Percentiles rank a stretch among this genome's conserved stretches.
These are phyloP conservation scores for Capronia epimyces DNA, from an alignment of 2,329 filamentous ascomycete genomes.

Conservation along the genomic window DNA sequence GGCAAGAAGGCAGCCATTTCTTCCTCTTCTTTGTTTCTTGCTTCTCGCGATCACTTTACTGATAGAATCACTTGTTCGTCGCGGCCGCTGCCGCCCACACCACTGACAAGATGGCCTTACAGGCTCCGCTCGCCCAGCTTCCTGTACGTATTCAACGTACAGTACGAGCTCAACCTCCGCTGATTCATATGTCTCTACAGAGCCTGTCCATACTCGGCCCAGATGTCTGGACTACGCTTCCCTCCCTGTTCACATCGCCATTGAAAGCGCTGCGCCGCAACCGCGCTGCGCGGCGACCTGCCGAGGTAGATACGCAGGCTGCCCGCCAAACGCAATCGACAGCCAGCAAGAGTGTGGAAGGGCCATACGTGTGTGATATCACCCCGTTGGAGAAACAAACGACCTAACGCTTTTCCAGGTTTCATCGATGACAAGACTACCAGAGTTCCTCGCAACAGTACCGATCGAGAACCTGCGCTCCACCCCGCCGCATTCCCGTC, in stretches of 20 bases:
- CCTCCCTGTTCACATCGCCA: conserved; percentile 22
- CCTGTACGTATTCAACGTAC: conserved; percentile 13
- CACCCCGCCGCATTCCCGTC: not conserved
- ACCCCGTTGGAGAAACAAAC: not conserved
- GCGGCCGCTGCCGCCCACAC: conserved; percentile 9
- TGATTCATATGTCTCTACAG: conserved; percentile 12
- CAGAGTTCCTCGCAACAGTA: conserved; percentile 17
- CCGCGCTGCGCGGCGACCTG: conserved; percentile 18
- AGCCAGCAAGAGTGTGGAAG: not conserved
- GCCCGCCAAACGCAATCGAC: conserved; percentile 9
- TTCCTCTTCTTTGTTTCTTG: not conserved
- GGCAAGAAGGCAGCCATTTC: not conserved
- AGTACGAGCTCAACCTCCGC: not conserved
- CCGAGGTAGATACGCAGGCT: conserved; percentile 9
- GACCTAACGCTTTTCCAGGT: conserved; percentile 13
- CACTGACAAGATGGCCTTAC: conserved; percentile 22
- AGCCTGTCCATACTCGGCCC: conserved; percentile 24
- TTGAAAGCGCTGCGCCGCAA: conserved; percentile 23
- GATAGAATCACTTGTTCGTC: not conserved
- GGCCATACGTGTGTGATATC: conserved; percentile 1
- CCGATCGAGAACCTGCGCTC: conserved; percentile 8
- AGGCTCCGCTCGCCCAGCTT: conserved; percentile 20
- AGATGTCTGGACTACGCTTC: conserved; percentile 24
- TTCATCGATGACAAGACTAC: conserved; percentile 6
- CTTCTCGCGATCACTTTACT: not conserved